phyloP scores from a whole-genome alignment of 2,329 filamentous ascomycete genomes.

The Dendryphion nanum region DNA sequence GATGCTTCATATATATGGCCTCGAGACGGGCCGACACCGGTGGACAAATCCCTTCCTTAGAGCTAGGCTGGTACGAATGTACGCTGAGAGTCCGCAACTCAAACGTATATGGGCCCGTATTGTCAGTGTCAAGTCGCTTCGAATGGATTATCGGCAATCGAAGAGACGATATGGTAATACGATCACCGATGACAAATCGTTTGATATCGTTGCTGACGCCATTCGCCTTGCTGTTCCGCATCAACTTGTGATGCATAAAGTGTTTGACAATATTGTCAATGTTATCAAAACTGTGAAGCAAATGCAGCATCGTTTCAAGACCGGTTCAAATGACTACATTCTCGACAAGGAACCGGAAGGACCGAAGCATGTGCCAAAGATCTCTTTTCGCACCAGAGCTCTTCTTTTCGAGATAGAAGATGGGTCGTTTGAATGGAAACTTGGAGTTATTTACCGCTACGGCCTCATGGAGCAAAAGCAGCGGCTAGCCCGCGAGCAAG shows the following conservation, averaged over 20 bases:
- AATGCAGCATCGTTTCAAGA: constrained; percentile 88
- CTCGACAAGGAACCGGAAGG: constrained; percentile 80
- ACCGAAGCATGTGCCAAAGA: constrained; percentile 81
- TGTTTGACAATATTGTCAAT: constrained; percentile 93
- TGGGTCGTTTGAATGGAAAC: constrained; percentile 94
- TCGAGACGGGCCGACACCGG: constrained; percentile 81
- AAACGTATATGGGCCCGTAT: constrained; percentile 82
- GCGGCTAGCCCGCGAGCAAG: constrained; percentile 83
- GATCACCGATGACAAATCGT: constrained; percentile 70
- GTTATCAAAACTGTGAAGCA: constrained; percentile 83
- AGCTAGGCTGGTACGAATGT: constrained; percentile 76
- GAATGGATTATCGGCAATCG: constrained; percentile 76
- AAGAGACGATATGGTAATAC: constrained; percentile 65
- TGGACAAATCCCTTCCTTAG: constrained; percentile 83
- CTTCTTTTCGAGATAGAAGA: constrained; percentile 93
- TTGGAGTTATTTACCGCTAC: constrained; percentile 88
- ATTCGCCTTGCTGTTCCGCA: constrained; percentile 87
- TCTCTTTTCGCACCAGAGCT: constrained; percentile 78
- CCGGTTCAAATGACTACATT: constrained; percentile 83
- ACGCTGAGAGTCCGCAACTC: constrained; percentile 82
- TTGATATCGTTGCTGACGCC: constrained; percentile 82
- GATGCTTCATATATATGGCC: constrained; percentile 82
- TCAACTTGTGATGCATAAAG: constrained; percentile 81
- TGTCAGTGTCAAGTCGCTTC: constrained; percentile 75
- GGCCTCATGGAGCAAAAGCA: constrained; percentile 89